Conservation (phyloP, 257 asterid species). For the Nicotiana paniculata region DNA sequence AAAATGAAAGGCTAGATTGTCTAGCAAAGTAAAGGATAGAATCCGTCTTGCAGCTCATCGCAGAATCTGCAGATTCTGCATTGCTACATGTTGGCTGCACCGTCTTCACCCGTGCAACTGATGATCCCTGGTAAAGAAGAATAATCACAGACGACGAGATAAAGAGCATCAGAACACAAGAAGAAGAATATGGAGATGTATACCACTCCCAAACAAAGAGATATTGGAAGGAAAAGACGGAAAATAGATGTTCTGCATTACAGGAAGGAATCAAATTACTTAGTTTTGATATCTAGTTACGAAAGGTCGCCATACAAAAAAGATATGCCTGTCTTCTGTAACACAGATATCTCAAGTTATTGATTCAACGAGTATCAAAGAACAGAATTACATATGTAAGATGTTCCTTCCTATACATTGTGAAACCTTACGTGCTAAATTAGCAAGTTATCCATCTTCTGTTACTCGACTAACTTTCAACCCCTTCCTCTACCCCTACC, state of each 20-base stretch:
- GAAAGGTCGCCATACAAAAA: background rate
- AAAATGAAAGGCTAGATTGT: slow-evolving; percentile 56
- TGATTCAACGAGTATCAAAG: background rate
- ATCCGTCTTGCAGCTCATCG: slow-evolving; percentile 76
- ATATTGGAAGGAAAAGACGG: background rate
- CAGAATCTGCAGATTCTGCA: slow-evolving; percentile 80
- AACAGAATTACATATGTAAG: background rate
- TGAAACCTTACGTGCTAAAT: background rate
- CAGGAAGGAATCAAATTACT: background rate
- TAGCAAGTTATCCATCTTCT: background rate
- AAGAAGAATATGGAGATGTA: background rate
- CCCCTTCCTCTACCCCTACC: background rate
- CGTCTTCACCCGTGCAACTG: slow-evolving; percentile 33
- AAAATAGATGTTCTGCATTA: background rate
- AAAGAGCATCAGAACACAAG: background rate
- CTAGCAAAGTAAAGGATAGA: slow-evolving; percentile 52
- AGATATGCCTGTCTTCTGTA: background rate
- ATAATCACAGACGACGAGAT: background rate
- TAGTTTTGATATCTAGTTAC: background rate
- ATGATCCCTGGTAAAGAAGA: slow-evolving; percentile 36
- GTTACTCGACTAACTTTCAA: background rate
- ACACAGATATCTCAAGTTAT: background rate
- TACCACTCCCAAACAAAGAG: background rate
- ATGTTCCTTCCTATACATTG: background rate
- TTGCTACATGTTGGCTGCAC: slow-evolving; percentile 75